A percentile compares a stretch with the other conserved stretches of the same genome.
Evolutionary conservation across 371 early-diverging fungal genomes (phyloP).

Genomic region (Mucor plumbeus): DNA sequence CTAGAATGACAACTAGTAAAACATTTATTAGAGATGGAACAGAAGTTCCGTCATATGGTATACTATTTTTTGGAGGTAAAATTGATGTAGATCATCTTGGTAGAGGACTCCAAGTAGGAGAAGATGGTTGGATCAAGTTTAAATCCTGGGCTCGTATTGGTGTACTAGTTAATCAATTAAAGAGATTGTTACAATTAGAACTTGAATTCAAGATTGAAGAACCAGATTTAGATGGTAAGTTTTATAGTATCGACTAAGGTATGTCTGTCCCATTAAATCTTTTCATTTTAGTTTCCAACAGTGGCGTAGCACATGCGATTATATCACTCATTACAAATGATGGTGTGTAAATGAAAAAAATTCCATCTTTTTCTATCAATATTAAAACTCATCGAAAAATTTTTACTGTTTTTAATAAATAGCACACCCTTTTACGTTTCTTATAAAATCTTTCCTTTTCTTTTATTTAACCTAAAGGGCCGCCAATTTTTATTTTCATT

Average conservation of each 20-base stretch:
- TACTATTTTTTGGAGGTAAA: slow-evolving; percentile 76
- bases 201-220: slow-evolving; percentile 75
- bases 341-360: slow-evolving; percentile 23
- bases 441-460: slow-evolving; percentile 31
- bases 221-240: slow-evolving; percentile 62
- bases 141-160: slow-evolving; percentile 84
- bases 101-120: slow-evolving; percentile 61
- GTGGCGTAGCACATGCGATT: slow-evolving; percentile 34
- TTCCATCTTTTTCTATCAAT: slow-evolving; percentile 3
- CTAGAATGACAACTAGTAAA: slow-evolving; percentile 72
- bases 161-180: slow-evolving; percentile 77
- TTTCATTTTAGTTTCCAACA: slow-evolving; percentile 20
- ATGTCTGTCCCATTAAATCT: neutral
- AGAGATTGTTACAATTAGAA: slow-evolving; percentile 67
- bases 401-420: neutral
- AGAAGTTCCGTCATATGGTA: slow-evolving; percentile 63
- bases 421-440: neutral
- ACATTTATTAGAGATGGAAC: slow-evolving; percentile 83
- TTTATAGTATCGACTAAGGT: neutral
- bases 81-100: slow-evolving; percentile 75
- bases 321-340: slow-evolving; percentile 31
- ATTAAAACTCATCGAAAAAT: neutral
- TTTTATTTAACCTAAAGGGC: slow-evolving; percentile 29
- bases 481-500: slow-evolving; percentile 21
- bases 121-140: slow-evolving; percentile 66